Percentiles rank a stretch among this genome's conserved stretches.
Evolutionary conservation across 2,329 filamentous ascomycete species (phyloP).

Genomic region (Aspergillus eucalypticola): DNA sequence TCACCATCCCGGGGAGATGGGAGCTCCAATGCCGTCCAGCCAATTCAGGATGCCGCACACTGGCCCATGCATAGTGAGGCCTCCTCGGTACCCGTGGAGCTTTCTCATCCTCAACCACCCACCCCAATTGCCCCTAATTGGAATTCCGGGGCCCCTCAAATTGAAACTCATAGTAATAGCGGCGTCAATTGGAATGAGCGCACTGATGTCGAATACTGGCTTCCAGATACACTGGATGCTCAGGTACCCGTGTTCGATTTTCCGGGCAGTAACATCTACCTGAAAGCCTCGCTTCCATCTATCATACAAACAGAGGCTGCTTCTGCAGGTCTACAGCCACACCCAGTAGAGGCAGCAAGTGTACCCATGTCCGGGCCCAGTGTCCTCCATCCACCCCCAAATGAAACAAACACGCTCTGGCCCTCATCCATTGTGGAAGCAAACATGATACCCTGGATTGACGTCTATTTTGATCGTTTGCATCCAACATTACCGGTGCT

Average conservation of each 20-base stretch:
- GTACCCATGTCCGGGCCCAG: conserved; percentile 23
- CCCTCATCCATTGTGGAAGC: conserved; percentile 42
- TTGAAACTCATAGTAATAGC: conserved; percentile 24
- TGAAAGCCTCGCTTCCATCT: conserved; percentile 37
- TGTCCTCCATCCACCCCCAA: conserved; percentile 23
- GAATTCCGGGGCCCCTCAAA: conserved; percentile 23
- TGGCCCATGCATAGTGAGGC: conserved; percentile 23
- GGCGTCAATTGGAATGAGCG: conserved; percentile 30
- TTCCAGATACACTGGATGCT: conserved; percentile 37
- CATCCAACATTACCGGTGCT: conserved; percentile 47
- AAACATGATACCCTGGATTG: conserved; percentile 45
- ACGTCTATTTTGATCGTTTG: conserved; percentile 48
- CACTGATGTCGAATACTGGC: conserved; percentile 36
- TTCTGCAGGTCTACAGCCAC: conserved; percentile 22
- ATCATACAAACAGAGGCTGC: conserved; percentile 31
- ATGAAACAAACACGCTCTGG: conserved; percentile 35
- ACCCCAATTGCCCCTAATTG: conserved; percentile 25
- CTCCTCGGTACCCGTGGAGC: conserved; percentile 24
- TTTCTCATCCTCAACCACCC: conserved; percentile 22
- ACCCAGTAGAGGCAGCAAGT: conserved; percentile 19
- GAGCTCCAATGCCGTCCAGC: conserved; percentile 13
- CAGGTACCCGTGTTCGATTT: conserved; percentile 37
- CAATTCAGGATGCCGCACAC: conserved; percentile 25
- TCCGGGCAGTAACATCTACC: conserved; percentile 38
- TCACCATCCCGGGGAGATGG: conserved; percentile 21